Evolutionary conservation across 2,329 filamentous ascomycete species (phyloP).

Genomic region (Pseudophaeomoniella oleicola): DNA sequence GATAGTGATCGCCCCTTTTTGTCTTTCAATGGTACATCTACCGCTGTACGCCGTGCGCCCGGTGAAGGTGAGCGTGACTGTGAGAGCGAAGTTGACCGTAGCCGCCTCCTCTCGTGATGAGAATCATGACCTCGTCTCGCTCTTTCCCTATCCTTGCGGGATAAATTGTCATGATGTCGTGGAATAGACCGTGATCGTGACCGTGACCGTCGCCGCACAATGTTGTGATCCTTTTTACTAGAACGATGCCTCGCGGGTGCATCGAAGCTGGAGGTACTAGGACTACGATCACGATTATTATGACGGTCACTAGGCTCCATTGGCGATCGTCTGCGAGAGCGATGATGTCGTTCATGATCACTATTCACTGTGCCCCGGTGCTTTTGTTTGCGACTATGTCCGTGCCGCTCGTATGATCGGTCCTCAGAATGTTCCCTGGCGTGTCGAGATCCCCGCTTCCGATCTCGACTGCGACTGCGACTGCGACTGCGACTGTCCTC

Average conservation of each 20-base stretch:
- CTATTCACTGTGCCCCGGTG: background rate
- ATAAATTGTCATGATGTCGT: no score
- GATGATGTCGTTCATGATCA: background rate
- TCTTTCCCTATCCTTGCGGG: background rate
- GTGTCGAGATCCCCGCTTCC: background rate
- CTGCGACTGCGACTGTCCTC: no score
- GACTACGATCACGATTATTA: no score
- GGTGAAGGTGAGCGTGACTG: background rate
- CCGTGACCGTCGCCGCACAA: background rate
- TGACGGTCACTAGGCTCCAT: background rate
- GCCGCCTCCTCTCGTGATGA: background rate
- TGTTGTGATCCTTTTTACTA: background rate
- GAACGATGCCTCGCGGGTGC: background rate
- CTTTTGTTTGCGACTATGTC: background rate
- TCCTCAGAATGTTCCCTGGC: background rate
- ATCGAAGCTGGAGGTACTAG: background rate
- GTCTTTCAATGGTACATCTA: background rate
- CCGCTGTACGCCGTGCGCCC: background rate
- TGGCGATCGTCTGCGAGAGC: background rate
- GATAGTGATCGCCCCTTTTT: conserved; percentile 3
- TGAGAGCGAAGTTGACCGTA: background rate
- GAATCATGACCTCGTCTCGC: background rate
- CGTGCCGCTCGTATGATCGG: background rate
- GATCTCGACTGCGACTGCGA: background rate
- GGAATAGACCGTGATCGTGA: no score